Percentiles rank a stretch among this genome's conserved stretches.
phyloP scores from a whole-genome alignment of 768 basidiomycete genomes.

The Cystobasidiopsis lactophilus region DNA sequence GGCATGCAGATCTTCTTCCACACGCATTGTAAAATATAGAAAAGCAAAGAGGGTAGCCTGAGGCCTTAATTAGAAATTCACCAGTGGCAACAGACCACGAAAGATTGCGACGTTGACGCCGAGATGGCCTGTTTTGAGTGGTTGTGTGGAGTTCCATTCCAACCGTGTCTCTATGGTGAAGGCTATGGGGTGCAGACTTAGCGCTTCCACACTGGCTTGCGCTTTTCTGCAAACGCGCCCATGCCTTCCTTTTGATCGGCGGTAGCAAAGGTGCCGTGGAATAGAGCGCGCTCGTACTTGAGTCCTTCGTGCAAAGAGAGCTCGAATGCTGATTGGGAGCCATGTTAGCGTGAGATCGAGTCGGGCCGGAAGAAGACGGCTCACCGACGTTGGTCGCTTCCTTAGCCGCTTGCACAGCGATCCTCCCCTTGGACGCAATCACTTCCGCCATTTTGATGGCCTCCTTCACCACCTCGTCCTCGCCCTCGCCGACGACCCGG shows the following conservation, averaged over 20 bases:
- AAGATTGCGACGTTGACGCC: no score
- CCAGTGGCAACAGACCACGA: no score
- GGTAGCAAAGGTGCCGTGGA: constrained; percentile 66
- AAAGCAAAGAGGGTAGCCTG: no score
- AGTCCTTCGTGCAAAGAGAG: constrained; percentile 59
- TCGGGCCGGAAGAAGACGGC: constrained; percentile 13
- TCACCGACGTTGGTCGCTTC: constrained; percentile 78
- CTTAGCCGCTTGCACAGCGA: constrained; percentile 68
- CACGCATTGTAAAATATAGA: no score
- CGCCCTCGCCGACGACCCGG: constrained; percentile 50
- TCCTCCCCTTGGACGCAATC: constrained; percentile 59
- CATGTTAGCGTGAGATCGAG: not conserved
- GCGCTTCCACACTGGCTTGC: constrained; percentile 53
- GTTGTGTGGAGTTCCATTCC: no score
- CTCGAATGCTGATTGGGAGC: constrained; percentile 43
- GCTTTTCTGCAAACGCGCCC: constrained; percentile 82
- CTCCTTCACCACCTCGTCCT: constrained; percentile 62
- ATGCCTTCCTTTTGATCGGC: constrained; percentile 38
- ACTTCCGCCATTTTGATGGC: constrained; percentile 55
- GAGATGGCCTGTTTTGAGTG: no score
- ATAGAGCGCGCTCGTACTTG: constrained; percentile 64
- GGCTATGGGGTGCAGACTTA: no score
- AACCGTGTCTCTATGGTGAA: no score
- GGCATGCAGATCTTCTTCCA: no score
- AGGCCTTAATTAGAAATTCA: no score